Evolutionary conservation across 495 filamentous ascomycete species (phyloP), one percentile per base, ranked within the genome.

Genomic region (Choiromyces venosus): DNA sequence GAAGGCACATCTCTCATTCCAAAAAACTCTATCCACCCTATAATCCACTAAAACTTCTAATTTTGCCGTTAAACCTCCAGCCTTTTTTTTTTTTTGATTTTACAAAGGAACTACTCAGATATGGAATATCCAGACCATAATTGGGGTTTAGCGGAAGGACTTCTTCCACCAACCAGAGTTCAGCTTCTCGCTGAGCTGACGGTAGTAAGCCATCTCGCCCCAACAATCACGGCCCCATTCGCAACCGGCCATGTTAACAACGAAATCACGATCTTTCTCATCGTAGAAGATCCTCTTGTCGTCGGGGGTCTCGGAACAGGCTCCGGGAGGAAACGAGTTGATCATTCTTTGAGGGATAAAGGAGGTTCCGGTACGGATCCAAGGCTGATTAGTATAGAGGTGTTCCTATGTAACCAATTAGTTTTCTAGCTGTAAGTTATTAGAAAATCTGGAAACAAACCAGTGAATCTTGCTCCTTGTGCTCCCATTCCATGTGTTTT

Each of bases 181-280:
- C 29, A 96, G 86, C 81, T 87, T 87, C 74, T 97, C 92, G 84
- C 92, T 94, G 77, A 96, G 84, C 77, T 94, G 90, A 19, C 94
- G 90, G 84, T 92, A 99, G 77, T 90, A 89, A 83, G 96, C 94
- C 87, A 99, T 96, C 83, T 99, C 95, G 38, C 91, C 89, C 95
- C 96, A 98, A 81, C 95, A 99, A 84, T 99, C 96, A 35, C 95
- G 88, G 4, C 95, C 95, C 88, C 91, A 97, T 80, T 94, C 91
- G 81, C 95, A 99, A 4, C 96, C 96, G 2, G 95, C 95, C 94
- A 98, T 97, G 81, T 98, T 99, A 75, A 99, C 94, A n/a, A 97
- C 77, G 78, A 99, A 96, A 82, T 99, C 95, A 25, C 92, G 87
- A 65, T 93, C 93, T 40, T 88, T 85, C 82, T 96, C 87, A 61